Base-by-base conservation (phyloP, 768 basidiomycete genomes). In the Calocera viscosa region DNA sequence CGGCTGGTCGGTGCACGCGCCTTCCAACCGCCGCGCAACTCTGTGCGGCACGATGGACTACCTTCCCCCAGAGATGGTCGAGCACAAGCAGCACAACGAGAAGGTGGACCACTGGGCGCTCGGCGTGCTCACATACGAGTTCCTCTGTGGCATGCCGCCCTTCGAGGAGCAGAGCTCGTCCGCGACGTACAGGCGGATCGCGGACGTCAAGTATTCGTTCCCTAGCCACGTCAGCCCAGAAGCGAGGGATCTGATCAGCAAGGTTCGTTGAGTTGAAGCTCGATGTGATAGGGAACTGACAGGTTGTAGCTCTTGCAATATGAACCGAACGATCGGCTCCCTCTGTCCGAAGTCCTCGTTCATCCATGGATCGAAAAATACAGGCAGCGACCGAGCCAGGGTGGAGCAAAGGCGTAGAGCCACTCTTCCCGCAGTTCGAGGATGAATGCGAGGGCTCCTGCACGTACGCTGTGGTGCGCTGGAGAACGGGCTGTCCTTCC, bases 41-140 rank as follows among this genome's bases (percentile, higher is more conserved):
- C 82, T 98, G 12, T 98, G 95, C 72, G 95, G 95, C 14, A 98
- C 95, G 0, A 78, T 97, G 49, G 96, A 98, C 75, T 98, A 98
- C 74, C 82, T 99, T 12, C 94, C 96, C 0, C 95, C 96, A 14
- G 95, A 98, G 81, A 99, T 98, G 96, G 90, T 99, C 16, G 93
- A 96, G 72, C 87, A 88, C 0, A 87, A 83, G 70, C 90, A 90
- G 68, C 94, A 98, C 74, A 88, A 82, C 65, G 91, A 93, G 72
- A 87, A 84, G 73, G 95, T 98, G 40, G 95, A 98, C 72, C 83
- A 92, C 68, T 99, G 95, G 95, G 95, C 95, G 0, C 79, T 99
- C 30, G 95, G 95, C 49, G 94, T 98, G n/a, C 80, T 99, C 69
- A 89, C 89, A 0, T 99, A 93, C 74, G 95, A 99, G 75, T 97